Evolutionary conservation across 2,329 filamentous ascomycete genomes (phyloP), one percentile per base, ranked within the genome.

Genomic region (Magnaporthiopsis incrustans): DNA sequence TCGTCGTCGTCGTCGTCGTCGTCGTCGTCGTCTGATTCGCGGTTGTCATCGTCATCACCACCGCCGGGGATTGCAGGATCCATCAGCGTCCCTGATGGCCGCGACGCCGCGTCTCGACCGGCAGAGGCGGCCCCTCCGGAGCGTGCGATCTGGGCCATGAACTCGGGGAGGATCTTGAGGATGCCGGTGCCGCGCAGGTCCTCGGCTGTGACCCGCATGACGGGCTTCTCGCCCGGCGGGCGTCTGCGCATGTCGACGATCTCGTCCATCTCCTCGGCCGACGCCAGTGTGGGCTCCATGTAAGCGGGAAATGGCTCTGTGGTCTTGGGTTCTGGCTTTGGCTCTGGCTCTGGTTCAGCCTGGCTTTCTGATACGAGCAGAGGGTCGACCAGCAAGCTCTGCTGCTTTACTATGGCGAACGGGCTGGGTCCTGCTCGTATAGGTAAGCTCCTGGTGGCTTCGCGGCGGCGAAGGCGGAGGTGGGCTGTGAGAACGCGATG

Each of bases 111-210:
- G 64, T 56, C 69, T 67, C 12, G 66, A 63, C 44, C n/a, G 60
- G 70, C 68, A 35, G 65, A 65, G 1, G 65, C 22, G 1, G 30
- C 30, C 30, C n/a, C n/a, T 11, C 38, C 38, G 15, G 44, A 53
- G 14, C 44, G 67, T 8, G 70, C 67, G 3, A 72, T 63, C 66
- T 70, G 68, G 22, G 67, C 66, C 12, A 72, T 63, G 59, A 72
- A 72, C 62, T 69, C 69, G n/a, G 70, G 70, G 8, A 72, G 64
- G 1, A 59, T 61, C 53, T 58, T 27, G 44, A 69, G 32, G 2
- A 72, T 64, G 27, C 66, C 70, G 3, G 68, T 67, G 33, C 62
- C 62, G 3, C 66, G 68, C 12, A 72, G 67, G 60, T 66, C 66
- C 2, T 63, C 33, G 25, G 68, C 65, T 53, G 68, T 68, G 22